Evolutionary conservation across 495 filamentous ascomycete genomes (phyloP), one percentile per base, ranked within the genome.

Genomic region (Schizothecium vesticola): DNA sequence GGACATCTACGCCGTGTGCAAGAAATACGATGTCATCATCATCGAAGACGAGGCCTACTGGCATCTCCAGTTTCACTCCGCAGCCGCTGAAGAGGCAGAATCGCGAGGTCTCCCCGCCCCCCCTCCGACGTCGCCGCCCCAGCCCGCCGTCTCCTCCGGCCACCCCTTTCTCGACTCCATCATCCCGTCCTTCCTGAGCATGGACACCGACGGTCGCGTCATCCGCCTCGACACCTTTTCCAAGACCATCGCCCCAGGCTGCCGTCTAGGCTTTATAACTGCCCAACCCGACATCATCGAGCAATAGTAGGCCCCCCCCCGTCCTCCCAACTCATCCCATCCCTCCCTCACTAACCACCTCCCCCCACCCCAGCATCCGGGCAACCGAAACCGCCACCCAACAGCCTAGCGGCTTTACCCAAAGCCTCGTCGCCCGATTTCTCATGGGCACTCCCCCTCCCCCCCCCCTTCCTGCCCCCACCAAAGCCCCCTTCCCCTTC

Each of bases 41-140:
- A 81, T 96, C 70, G 94, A 98, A 79, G 94, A 98, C 74, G 93
- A 96, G 66, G 94, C 94, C 3, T 98, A 98, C 80, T 98, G 93
- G 92, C 94, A 95, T 74, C 85, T 98, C 13, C 94, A 97, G 73
- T 97, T 86, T 71, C 92, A 92, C 2, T 91, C 89, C 3, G 88
- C 88, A 5, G 80, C 82, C 43, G 21, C 70, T 56, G 79, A 79
- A 62, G 77, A 88, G 80, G 75, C 86, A 73, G 75, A 87, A 79
- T 77, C 80, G 19, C 69, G 78, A 19, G 71, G 74, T 36, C 63
- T 51, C 8, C 69, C 70, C 1, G 33, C 55, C 19, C 72, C 70
- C 3, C 23, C 67, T 1, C 22, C 43, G 1, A 3, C 23, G 4
- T 7, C 26, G 29, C 25, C 59, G 68, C 8, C 71, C 72, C 7